Evolutionary conservation across 352 stramenopile species (phyloP).

Genomic region (Globisporangium yorkense): DNA sequence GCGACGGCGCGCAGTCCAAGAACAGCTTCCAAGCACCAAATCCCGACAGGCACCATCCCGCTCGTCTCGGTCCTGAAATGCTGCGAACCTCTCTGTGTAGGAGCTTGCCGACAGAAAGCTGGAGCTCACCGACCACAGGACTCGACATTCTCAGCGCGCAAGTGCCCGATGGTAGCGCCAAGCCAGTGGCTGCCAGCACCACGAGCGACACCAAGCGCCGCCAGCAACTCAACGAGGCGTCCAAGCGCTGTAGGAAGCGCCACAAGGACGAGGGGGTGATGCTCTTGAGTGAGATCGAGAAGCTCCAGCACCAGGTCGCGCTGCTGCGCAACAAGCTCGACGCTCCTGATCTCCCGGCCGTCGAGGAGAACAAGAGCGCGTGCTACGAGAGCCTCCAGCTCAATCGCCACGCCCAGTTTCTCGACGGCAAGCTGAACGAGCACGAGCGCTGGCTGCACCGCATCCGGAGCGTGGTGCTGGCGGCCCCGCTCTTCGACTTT

Average conservation of each 20-base stretch:
- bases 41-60: background rate
- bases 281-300: constrained; percentile 24
- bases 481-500: background rate
- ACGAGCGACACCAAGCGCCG: background rate
- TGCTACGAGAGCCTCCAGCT: background rate
- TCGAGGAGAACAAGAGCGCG: background rate
- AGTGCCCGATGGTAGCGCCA: background rate
- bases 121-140: background rate
- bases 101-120: background rate
- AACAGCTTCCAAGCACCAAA: background rate
- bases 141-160: background rate
- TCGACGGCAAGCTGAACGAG: background rate
- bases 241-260: constrained; percentile 33
- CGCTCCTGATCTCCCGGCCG: background rate
- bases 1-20: background rate
- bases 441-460: background rate
- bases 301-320: background rate
- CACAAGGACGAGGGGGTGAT: constrained; percentile 39
- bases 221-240: constrained; percentile 16
- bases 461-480: background rate
- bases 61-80: no score
- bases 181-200: background rate
- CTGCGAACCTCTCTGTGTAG: background rate
- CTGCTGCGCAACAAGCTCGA: background rate
- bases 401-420: background rate